phyloP scores from a whole-genome alignment of 202 grass and related monocot genomes.

The Dendrocalamus latiflorus region DNA sequence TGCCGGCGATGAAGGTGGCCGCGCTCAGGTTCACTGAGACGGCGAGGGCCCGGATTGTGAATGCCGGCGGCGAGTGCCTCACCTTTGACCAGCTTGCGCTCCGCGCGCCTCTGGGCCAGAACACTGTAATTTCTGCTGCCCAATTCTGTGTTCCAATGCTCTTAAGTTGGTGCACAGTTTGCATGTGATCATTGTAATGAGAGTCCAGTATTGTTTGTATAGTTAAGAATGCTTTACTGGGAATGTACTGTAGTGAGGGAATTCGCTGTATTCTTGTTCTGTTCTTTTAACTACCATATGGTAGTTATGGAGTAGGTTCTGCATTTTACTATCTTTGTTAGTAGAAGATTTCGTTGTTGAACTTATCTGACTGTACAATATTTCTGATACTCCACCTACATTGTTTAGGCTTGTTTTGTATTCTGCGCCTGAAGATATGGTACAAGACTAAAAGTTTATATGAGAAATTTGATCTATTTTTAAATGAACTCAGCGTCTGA shows the following conservation, averaged over 20 bases:
- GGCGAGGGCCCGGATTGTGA: conserved; percentile 63
- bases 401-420: background rate
- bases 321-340: background rate
- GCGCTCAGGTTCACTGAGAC: conserved; percentile 89
- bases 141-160: background rate
- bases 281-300: background rate
- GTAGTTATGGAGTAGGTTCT: background rate
- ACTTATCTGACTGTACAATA: background rate
- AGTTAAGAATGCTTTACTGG: background rate
- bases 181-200: background rate
- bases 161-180: background rate
- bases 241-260: background rate
- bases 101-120: conserved; percentile 57
- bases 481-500: background rate
- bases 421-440: background rate
- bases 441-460: background rate
- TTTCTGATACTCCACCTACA: background rate
- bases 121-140: conserved; percentile 39
- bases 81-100: conserved; percentile 83
- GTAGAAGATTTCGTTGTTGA: background rate
- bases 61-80: conserved; percentile 68
- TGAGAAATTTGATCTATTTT: background rate
- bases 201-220: background rate
- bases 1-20: conserved; percentile 69
- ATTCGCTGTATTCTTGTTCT: background rate